These are phyloP conservation scores for Lecanicillium sp. DNA, from an alignment of 2,329 filamentous ascomycete genomes.

Conservation along the genomic window DNA sequence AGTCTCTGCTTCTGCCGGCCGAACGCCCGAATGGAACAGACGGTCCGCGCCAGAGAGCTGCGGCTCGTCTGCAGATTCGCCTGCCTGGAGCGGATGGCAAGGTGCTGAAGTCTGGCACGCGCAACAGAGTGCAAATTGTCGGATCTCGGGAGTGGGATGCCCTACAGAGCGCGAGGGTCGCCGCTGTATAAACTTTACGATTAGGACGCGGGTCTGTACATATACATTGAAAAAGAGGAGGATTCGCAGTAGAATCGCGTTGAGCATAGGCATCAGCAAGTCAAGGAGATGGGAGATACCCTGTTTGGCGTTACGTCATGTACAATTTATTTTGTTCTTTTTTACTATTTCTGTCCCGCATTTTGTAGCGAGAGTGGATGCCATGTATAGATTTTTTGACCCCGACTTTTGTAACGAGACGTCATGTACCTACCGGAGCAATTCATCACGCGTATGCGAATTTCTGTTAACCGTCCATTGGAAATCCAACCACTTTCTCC, in stretches of 20 bases:
- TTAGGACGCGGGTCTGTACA: constrained; percentile 11
- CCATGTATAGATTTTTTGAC: neutral
- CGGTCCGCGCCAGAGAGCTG: constrained; percentile 21
- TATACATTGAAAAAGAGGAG: constrained; percentile 2
- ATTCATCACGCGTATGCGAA: neutral
- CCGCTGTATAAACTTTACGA: constrained; percentile 23
- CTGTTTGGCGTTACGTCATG: constrained; percentile 9
- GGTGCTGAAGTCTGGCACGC: constrained; percentile 28
- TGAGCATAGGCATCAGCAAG: constrained; percentile 1
- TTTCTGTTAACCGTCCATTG: neutral
- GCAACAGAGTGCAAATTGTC: constrained; percentile 43
- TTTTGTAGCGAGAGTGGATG: constrained; percentile 3
- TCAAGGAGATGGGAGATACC: constrained; percentile 8
- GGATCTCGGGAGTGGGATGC: constrained; percentile 51
- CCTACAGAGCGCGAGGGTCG: constrained; percentile 38
- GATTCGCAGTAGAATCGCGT: neutral
- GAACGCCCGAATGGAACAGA: constrained; percentile 10
- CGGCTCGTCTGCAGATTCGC: constrained; percentile 45
- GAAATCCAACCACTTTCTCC: neutral
- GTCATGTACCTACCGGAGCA: neutral
- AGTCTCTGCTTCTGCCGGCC: constrained; percentile 23
- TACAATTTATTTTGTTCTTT: constrained; percentile 11
- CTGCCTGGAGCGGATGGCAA: constrained; percentile 41
- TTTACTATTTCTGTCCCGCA: neutral
- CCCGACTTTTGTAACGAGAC: neutral